These are phyloP conservation scores for Fusarium sp. DNA, from an alignment of 2,329 filamentous ascomycete species.

Conservation along the genomic window DNA sequence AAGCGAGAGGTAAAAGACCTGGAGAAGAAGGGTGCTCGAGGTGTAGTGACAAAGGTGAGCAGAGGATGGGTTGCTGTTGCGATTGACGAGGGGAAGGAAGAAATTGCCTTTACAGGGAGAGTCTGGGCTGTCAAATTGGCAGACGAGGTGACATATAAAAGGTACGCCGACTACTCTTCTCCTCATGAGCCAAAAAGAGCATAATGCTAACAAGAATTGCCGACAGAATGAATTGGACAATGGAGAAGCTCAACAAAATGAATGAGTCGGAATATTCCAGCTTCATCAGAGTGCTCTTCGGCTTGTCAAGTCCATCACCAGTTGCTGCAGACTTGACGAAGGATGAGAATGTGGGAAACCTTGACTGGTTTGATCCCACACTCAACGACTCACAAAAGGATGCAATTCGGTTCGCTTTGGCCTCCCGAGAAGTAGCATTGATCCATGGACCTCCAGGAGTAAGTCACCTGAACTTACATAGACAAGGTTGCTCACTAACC, in stretches of 20 bases:
- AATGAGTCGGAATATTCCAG: constrained; percentile 67
- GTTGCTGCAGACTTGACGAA: constrained; percentile 57
- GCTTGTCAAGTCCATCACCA: constrained; percentile 65
- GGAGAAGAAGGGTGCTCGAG: constrained; percentile 74
- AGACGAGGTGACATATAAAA: constrained; percentile 74
- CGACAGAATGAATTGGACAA: constrained; percentile 70
- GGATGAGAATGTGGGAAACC: constrained; percentile 59
- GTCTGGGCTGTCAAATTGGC: constrained; percentile 76
- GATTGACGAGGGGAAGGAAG: constrained; percentile 73
- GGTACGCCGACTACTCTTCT: constrained; percentile 52
- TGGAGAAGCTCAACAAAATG: constrained; percentile 71
- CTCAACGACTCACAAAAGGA: constrained; percentile 76
- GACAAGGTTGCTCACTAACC: constrained; percentile 8
- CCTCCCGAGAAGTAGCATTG: constrained; percentile 82
- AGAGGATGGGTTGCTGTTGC: constrained; percentile 73
- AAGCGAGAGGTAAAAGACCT: constrained; percentile 79
- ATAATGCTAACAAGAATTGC: not conserved
- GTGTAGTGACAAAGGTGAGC: constrained; percentile 76
- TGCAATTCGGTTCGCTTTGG: constrained; percentile 84
- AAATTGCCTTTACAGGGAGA: constrained; percentile 58
- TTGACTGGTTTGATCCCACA: constrained; percentile 71
- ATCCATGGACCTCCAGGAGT: constrained; percentile 94
- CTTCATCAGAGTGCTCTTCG: constrained; percentile 73
- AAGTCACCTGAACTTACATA: constrained; percentile 47
- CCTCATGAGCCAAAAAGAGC: not conserved